Evolutionary conservation across 225 moss, liverwort and hornwort species (phyloP).

Genomic region (Pseudoscleropodium purum): DNA sequence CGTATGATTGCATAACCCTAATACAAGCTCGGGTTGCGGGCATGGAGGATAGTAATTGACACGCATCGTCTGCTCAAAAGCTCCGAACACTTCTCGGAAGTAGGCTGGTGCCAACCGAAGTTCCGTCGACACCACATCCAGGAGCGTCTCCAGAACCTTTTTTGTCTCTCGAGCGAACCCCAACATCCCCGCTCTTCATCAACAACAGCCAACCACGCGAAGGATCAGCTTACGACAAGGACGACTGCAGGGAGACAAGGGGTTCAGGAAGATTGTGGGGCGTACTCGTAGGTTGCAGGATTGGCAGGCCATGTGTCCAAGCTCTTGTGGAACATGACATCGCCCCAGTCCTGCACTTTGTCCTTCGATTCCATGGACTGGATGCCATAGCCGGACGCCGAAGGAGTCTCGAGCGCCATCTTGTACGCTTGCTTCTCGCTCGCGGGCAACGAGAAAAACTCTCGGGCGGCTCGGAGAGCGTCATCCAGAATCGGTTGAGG

Average conservation of each 20-base stretch:
- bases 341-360: constrained; percentile 37
- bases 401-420: not conserved
- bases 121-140: constrained; percentile 24
- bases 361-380: constrained; percentile 6
- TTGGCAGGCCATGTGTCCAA: constrained; percentile 33
- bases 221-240: not conserved
- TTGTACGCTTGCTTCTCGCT: constrained; percentile 27
- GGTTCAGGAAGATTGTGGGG: too few species aligned
- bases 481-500: constrained; percentile 18
- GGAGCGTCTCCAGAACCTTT: constrained; percentile 15
- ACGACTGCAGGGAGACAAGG: not conserved
- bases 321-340: constrained; percentile 32
- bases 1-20: constrained; percentile 22
- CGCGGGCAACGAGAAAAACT: constrained; percentile 36
- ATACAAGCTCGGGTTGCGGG: constrained; percentile 36
- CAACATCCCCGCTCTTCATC: constrained; percentile 17
- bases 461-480: constrained; percentile 17
- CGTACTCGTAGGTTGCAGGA: constrained; percentile 26
- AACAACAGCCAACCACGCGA: not conserved
- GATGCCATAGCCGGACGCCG: constrained; percentile 17
- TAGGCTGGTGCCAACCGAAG: constrained; percentile 19
- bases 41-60: constrained; percentile 37
- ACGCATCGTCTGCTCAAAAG: constrained; percentile 15
- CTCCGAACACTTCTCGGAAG: constrained; percentile 20
- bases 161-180: constrained; percentile 5